Evolutionary conservation across 2,329 filamentous ascomycete species (phyloP), one percentile per base, ranked within the genome.

Genomic region (Cladosporium sphaerospermum): DNA sequence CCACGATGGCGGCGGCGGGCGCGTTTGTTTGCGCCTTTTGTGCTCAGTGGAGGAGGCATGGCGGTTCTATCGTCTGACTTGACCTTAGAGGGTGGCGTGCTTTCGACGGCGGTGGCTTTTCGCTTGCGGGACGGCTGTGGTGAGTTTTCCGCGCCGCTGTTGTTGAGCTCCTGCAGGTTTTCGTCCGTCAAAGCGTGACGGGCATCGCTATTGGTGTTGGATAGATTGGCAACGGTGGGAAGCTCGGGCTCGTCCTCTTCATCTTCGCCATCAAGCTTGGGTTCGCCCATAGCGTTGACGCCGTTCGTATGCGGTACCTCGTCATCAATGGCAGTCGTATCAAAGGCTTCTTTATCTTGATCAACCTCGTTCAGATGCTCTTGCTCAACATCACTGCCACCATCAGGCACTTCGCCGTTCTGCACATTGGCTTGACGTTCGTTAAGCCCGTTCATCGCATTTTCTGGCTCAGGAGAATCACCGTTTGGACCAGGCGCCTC

Each of bases 241-340:
- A 51, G 32, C 9, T 44, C 48, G 3, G 37, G 48, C 31, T 53
- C 43, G 6, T 53, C 50, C 16, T 40, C 44, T 8, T 46, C 36
- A 4, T 53, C 37, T 18, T 36, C 36, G 28, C 23, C 32, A 7
- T 23, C 14, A 7, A 28, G 23, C 23, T 28, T 7, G 7, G 23
- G 23, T n/a, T 45, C 19, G 9, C 18, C 23, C 6, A 18, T 14
- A 16, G 16, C 39, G 11, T 47, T 13, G 13, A 43, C 28, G 28
- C 14, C 36, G 10, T 43, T 34, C 16, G 32, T n/a, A 10, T 42
- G 44, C 7, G 9, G 37, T 9, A 9, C 47, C 3, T 44, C 31
- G 14, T 44, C 10, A 3, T 8, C 3, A 1, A 9, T 3, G 11
- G 19, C 10, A 16, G 14, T 16, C 13, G 18, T 11, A 28, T 36